Evolutionary conservation across 257 asterid genomes (phyloP), one percentile per base, ranked within the genome.

Genomic region (Capsicum chinense): DNA sequence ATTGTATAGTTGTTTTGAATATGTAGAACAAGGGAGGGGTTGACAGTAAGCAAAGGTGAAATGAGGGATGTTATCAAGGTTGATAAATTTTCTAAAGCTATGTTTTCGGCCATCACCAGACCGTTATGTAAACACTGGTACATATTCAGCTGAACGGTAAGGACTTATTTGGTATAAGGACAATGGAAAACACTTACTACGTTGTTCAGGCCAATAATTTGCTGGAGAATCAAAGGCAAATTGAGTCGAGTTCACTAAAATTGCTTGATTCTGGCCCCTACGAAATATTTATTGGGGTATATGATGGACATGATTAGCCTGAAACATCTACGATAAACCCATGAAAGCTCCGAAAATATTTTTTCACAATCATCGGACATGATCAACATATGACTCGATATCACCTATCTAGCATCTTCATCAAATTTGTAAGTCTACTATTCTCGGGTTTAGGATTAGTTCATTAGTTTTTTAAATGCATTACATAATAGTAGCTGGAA

Each of bases 1-100:
- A 85, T 71, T 81, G 8, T 79, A 60, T 54, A 64, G 57, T 59
- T 50, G 71, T 74, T 59, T 33, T 2, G 17, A 5, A 73, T 63
- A 21, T 84, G 85, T 66, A 83, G 88, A 88, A 17, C 16, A 44
- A 81, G 82, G 83, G 79, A 57, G 37, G 85, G 87, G 84, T 85
- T 78, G 54, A 84, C 42, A 83, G 86, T 88, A 85, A 86, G 74
- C 89, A 71, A 83, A 87, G 91, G 86, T 90, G 91, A 90, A 85
- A 90, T 90, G 93, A 88, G 93, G 91, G 93, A 90, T 90, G 93
- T 86, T 90, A 90, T 88, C 91, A 85, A 88, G 83, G 85, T 87
- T 90, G 85, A 88, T 90, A 90, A 86, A 86, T 85, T 86, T 90
- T 73, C 82, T 88, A 63, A 87, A 64, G 90, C 89, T 87, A 84